Evolutionary conservation across 768 basidiomycete genomes (phyloP).

Genomic region (Candolleomyces aberdarensis): DNA sequence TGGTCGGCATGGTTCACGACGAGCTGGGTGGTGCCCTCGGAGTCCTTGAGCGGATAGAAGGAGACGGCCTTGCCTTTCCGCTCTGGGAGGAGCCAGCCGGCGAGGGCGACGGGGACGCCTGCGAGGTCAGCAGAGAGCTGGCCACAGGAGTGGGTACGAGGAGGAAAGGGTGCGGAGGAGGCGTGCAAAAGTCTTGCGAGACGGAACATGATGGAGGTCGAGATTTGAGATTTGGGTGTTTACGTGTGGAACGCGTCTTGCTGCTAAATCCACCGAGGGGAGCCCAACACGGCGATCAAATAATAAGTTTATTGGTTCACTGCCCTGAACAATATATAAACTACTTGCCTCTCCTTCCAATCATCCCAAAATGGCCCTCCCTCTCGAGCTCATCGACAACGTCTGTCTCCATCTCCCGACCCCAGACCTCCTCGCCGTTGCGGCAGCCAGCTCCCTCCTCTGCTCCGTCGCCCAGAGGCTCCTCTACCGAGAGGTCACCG

Average conservation of each 20-base stretch:
- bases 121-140: conserved; percentile 49
- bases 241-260: conserved; percentile 11
- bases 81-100: conserved; percentile 81
- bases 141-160: conserved; percentile 63
- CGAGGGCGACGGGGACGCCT: conserved; percentile 61
- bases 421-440: conserved; percentile 49
- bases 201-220: conserved; percentile 8
- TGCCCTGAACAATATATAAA: conserved; percentile 9
- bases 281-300: conserved; percentile 37
- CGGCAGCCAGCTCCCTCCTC: conserved; percentile 30
- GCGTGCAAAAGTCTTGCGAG: conserved; percentile 7
- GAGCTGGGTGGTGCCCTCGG: conserved; percentile 76
- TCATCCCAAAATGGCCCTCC: conserved; percentile 9
- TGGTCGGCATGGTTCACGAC: conserved; percentile 48
- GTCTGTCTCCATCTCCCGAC: conserved; percentile 1
- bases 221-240: conserved; percentile 11
- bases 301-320: conserved; percentile 23
- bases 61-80: conserved; percentile 71
- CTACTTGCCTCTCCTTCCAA: conserved; percentile 8
- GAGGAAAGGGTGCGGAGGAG: conserved; percentile 52
- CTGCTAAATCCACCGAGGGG: conserved; percentile 8
- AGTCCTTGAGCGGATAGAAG: conserved; percentile 86
- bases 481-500: conserved; percentile 58
- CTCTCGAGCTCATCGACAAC: conserved; percentile 13
- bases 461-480: conserved; percentile 51